Evolutionary conservation across 306 rosid species (phyloP), one percentile per base, ranked within the genome.

Genomic region (Ziziphus jujuba): DNA sequence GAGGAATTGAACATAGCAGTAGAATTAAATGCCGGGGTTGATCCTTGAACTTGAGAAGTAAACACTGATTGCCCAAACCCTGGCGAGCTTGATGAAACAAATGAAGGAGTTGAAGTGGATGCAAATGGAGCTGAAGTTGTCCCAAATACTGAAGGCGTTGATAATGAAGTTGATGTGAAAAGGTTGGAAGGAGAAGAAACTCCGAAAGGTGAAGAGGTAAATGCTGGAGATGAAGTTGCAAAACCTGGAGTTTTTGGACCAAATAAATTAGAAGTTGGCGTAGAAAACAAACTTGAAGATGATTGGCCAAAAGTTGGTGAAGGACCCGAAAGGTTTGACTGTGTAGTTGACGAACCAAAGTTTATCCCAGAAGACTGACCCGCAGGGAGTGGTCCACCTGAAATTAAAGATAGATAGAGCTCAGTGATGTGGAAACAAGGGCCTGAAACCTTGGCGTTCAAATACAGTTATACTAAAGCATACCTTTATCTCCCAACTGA

Each of bases 401-500:
- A 52, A 81, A 77, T 69, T 65, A 58, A 65, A 72, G 45, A 40
- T 40, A 40, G 2, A 40, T 40, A 40, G 11, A 38, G 44, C 45
- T 40, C 45, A 40, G 45, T 9, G 45, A 40, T 40, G 45, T 40
- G 45, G 12, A 10, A 40, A 40, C 12, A 40, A 40, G 33, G 33
- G 45, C 45, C 34, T 12, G 4, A 70, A 19, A 66, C 38, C 20
- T 35, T 28, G 15, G 17, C 21, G 38, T 25, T 47, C 52, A 49
- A 48, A 58, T 7, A 62, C 33, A 5, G 25, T 63, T 33, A 60
- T 38, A 12, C 22, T 6, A 44, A 25, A 51, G 34, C 6, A 4
- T 4, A 90, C 99, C 95, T 87, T 95, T 95, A 65, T 90, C 99
- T 67, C 96, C 96, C 78, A 69, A 23, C 73, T 95, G 97, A 84